Evolutionary conservation across 768 basidiomycete species (phyloP).

Genomic region (Pulveroboletus sp.): DNA sequence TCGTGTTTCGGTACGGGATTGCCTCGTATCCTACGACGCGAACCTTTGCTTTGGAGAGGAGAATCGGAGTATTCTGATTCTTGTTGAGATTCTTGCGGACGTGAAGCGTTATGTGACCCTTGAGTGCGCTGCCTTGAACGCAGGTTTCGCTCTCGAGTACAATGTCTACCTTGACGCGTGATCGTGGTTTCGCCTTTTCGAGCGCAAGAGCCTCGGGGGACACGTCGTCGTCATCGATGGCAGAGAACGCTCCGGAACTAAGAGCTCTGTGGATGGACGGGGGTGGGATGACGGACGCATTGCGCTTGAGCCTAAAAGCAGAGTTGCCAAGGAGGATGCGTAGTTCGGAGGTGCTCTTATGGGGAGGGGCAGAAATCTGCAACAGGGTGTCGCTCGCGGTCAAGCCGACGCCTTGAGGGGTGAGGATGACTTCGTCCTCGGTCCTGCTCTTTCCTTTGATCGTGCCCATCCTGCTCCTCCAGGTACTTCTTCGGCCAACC

Average conservation of each 20-base stretch:
- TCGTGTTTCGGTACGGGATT: slow-evolving; percentile 48
- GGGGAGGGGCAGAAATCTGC: slow-evolving; percentile 45
- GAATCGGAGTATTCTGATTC: slow-evolving; percentile 46
- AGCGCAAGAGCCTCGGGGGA: slow-evolving; percentile 39
- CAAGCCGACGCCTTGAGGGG: slow-evolving; percentile 27
- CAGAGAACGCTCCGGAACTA: slow-evolving; percentile 4
- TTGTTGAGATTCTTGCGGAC: slow-evolving; percentile 55
- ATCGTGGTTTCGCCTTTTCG: slow-evolving; percentile 68
- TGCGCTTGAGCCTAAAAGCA: slow-evolving; percentile 50
- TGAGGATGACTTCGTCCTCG: slow-evolving; percentile 4
- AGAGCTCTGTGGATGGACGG: slow-evolving; percentile 7
- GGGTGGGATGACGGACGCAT: slow-evolving; percentile 42
- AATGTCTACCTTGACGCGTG: slow-evolving; percentile 81
- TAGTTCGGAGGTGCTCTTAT: slow-evolving; percentile 53
- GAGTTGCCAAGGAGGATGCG: slow-evolving; percentile 61
- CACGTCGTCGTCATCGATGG: slow-evolving; percentile 6
- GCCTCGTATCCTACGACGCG: slow-evolving; percentile 85
- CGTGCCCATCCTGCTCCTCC: slow-evolving; percentile 12
- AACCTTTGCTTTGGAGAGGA: slow-evolving; percentile 72
- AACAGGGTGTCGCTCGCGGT: slow-evolving; percentile 52
- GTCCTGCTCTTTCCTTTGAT: slow-evolving; percentile 3
- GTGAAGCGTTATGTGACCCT: slow-evolving; percentile 64
- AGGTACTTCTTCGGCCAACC: slow-evolving; percentile 9
- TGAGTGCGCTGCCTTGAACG: slow-evolving; percentile 74
- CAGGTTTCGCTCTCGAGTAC: slow-evolving; percentile 68